Conservation (phyloP, 1,284 basidiomycete genomes). For the Microbotryum violaceum region DNA sequence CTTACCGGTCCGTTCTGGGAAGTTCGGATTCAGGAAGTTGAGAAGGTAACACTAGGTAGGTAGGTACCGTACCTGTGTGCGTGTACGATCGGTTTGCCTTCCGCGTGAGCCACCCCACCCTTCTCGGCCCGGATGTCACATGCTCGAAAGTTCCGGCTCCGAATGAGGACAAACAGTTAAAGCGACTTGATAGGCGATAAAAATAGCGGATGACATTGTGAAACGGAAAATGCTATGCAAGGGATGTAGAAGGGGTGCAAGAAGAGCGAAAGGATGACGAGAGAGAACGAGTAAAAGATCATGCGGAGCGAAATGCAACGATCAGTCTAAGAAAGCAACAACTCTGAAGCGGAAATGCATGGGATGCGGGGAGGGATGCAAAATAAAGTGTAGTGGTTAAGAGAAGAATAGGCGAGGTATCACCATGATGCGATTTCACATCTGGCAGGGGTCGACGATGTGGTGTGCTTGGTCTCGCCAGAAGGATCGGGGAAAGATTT, state of each 20-base stretch:
- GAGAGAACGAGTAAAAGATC: background rate
- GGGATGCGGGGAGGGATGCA: no score
- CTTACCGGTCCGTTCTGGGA: no score
- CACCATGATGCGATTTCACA: background rate
- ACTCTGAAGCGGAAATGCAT: no score
- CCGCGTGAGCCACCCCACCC: no score
- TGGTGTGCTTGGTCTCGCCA: conserved; percentile 1
- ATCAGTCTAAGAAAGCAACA: no score
- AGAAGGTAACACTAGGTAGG: no score
- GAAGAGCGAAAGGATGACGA: background rate
- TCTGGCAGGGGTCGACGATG: background rate
- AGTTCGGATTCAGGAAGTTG: no score
- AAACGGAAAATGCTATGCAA: background rate
- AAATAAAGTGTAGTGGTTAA: no score
- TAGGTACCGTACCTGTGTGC: no score
- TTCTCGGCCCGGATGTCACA: no score
- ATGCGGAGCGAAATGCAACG: background rate
- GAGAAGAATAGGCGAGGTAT: background rate
- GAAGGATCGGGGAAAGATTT: background rate
- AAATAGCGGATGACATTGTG: background rate
- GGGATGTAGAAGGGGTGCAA: background rate
- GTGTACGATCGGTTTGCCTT: no score
- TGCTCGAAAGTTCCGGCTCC: background rate
- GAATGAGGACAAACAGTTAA: background rate
- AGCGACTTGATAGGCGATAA: background rate